Percentiles rank a stretch among this genome's conserved stretches.
phyloP scores from a whole-genome alignment of 164 flowering plant genomes.

The Magnolia officinalis region DNA sequence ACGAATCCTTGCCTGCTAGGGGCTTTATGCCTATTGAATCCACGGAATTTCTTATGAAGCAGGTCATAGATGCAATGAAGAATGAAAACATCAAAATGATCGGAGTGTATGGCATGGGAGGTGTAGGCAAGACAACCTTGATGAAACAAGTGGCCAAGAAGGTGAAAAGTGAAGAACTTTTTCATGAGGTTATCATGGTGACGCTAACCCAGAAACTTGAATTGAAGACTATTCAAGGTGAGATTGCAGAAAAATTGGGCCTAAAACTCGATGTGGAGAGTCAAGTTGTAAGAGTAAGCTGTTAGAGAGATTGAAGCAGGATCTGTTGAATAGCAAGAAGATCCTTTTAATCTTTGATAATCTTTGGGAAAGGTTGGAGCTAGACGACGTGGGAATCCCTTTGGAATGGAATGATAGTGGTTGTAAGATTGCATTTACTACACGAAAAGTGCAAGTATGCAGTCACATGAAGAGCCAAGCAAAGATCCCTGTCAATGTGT shows the following conservation, averaged over 20 bases:
- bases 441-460: slow-evolving; percentile 15
- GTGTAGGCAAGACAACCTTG: slow-evolving; percentile 7
- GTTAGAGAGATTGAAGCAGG: slow-evolving; percentile 7
- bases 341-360: slow-evolving; percentile 34
- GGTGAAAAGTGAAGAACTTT: slow-evolving; percentile 1
- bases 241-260: slow-evolving; percentile 8
- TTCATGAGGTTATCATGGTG: slow-evolving; percentile 11
- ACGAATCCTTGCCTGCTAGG: not conserved
- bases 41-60: not conserved
- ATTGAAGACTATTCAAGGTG: slow-evolving; percentile 9
- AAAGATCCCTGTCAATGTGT: not conserved
- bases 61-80: slow-evolving; percentile 5
- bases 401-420: not conserved
- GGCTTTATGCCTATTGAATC: not conserved
- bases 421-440: slow-evolving; percentile 20
- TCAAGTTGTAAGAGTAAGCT: slow-evolving; percentile 10
- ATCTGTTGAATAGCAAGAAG: not conserved
- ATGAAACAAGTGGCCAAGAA: slow-evolving; percentile 8
- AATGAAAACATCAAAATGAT: slow-evolving; percentile 7
- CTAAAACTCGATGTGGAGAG: not conserved
- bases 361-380: slow-evolving; percentile 25
- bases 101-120: slow-evolving; percentile 10
- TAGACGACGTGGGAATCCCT: slow-evolving; percentile 27
- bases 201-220: slow-evolving; percentile 1
- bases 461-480: slow-evolving; percentile 8